phyloP scores from a whole-genome alignment of 805 yeast species.

The Saccharomycopsis sp. region DNA sequence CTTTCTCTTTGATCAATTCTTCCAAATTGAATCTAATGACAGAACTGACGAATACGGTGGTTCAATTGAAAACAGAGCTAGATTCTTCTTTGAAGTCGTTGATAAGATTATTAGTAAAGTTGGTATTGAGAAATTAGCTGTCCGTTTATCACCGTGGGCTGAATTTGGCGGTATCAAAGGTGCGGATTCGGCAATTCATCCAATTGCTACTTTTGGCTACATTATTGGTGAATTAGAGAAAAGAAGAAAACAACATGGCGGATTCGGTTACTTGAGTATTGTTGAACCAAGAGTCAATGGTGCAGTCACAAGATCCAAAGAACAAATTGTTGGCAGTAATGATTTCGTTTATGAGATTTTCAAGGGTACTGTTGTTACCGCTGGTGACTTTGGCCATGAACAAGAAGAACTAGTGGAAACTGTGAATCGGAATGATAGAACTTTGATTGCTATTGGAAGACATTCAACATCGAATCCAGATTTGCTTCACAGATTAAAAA shows the following conservation, averaged over 20 bases:
- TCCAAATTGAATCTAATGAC: conserved; percentile 39
- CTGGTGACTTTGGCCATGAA: conserved; percentile 30
- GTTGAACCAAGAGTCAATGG: conserved; percentile 24
- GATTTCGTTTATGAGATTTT: conserved; percentile 37
- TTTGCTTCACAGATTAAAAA: conserved; percentile 30
- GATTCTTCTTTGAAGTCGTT: conserved; percentile 43
- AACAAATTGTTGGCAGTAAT: conserved; percentile 28
- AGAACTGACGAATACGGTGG: conserved; percentile 64
- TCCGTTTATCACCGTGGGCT: conserved; percentile 44
- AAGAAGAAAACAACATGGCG: conserved; percentile 14
- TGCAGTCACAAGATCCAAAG: conserved; percentile 26
- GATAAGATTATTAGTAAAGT: conserved; percentile 42
- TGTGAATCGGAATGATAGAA: conserved; percentile 34
- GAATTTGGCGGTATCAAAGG: conserved; percentile 36
- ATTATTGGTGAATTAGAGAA: conserved; percentile 20
- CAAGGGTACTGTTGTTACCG: conserved; percentile 38
- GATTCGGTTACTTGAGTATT: conserved; percentile 21
- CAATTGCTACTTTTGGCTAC: conserved; percentile 31
- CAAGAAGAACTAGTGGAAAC: conserved; percentile 25
- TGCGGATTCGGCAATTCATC: conserved; percentile 28
- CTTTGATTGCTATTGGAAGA: conserved; percentile 37
- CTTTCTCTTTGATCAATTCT: conserved; percentile 43
- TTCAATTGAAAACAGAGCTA: conserved; percentile 47
- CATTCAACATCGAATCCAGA: conserved; percentile 36
- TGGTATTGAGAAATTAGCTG: conserved; percentile 43